phyloP scores from a whole-genome alignment of 148 eudicot species.

The Selenicereus undatus region DNA sequence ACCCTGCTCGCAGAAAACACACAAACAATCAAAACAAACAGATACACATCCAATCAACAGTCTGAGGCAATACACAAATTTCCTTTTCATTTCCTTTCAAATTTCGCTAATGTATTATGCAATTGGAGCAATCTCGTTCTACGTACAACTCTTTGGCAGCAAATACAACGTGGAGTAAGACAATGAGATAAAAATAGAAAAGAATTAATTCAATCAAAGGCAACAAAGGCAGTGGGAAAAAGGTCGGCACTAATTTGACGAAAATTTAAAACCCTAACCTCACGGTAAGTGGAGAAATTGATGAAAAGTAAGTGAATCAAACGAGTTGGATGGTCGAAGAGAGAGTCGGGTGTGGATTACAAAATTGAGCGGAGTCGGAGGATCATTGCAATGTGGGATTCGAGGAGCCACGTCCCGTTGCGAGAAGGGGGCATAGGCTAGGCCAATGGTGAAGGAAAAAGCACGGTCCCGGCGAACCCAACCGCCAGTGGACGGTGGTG shows the following conservation, averaged over 20 bases:
- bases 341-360: neutral
- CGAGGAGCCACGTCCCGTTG: too few species aligned
- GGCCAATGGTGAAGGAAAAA: too few species aligned
- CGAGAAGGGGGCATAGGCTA: too few species aligned
- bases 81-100: neutral
- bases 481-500: too few species aligned
- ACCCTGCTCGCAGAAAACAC: neutral
- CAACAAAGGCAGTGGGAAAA: neutral
- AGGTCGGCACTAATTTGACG: neutral
- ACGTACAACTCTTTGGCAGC: neutral
- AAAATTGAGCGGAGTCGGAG: too few species aligned
- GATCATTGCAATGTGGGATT: too few species aligned
- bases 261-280: neutral
- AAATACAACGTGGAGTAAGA: neutral
- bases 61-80: neutral
- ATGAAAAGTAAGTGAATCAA: neutral
- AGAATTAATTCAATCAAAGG: constrained; percentile 1
- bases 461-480: too few species aligned
- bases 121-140: neutral
- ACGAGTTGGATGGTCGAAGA: neutral
- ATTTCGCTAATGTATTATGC: neutral
- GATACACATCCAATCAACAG: neutral
- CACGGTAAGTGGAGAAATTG: neutral
- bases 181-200: neutral
- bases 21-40: neutral